phyloP scores from a whole-genome alignment of 306 rosid species.

The Adenanthera pavonina region DNA sequence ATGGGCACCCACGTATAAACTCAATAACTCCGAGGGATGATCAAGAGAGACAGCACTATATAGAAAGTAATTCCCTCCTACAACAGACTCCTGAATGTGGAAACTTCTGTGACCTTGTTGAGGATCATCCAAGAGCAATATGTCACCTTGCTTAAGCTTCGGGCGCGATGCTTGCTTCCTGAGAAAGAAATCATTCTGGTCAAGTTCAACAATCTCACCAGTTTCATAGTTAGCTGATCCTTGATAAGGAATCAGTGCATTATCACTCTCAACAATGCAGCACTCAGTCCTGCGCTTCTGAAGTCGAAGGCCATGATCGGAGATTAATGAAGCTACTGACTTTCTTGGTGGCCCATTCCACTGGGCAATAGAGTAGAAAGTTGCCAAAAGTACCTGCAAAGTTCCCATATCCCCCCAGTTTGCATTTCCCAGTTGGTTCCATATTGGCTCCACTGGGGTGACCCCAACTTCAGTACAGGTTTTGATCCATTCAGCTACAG shows the following conservation, averaged over 20 bases:
- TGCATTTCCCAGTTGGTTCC: slow-evolving; percentile 90
- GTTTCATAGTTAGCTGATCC: slow-evolving; percentile 48
- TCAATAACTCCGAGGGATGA: slow-evolving; percentile 59
- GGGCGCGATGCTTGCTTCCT: slow-evolving; percentile 55
- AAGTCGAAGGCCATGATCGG: slow-evolving; percentile 88
- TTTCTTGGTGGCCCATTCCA: slow-evolving; percentile 89
- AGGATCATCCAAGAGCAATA: slow-evolving; percentile 77
- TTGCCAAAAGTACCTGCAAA: slow-evolving; percentile 77
- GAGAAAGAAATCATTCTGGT: slow-evolving; percentile 53
- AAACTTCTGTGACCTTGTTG: slow-evolving; percentile 77
- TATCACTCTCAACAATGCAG: slow-evolving; percentile 61
- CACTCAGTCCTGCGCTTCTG: slow-evolving; percentile 84
- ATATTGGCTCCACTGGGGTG: slow-evolving; percentile 74
- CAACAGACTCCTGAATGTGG: slow-evolving; percentile 73
- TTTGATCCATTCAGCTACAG: slow-evolving; percentile 83
- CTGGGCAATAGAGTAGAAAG: slow-evolving; percentile 81
- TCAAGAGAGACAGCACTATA: slow-evolving; percentile 75
- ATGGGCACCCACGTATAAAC: slow-evolving; percentile 80
- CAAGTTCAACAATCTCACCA: slow-evolving; percentile 82
- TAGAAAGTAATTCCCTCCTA: slow-evolving; percentile 69
- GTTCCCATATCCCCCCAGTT: slow-evolving; percentile 94
- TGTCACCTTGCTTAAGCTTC: slow-evolving; percentile 67
- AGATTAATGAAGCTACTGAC: slow-evolving; percentile 76
- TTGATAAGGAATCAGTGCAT: slow-evolving; percentile 68
- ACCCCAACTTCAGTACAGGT: slow-evolving; percentile 65